Percentiles rank a stretch among this genome's conserved stretches.
phyloP scores from a whole-genome alignment of 179 eudicot genomes.

The Actinidia arguta region DNA sequence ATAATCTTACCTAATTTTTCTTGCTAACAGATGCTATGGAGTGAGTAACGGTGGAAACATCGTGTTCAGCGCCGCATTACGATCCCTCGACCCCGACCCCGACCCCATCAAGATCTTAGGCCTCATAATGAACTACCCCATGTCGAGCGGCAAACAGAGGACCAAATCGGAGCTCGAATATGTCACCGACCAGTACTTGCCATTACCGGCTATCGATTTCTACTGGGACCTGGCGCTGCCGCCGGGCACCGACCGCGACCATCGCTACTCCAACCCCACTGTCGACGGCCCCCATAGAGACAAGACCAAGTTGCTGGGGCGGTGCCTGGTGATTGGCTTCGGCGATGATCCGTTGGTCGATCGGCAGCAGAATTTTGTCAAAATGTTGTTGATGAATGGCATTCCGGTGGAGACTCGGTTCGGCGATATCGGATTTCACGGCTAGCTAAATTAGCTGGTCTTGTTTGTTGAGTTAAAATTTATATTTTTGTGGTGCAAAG shows the following conservation, averaged over 20 bases:
- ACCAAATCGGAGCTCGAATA: constrained; percentile 62
- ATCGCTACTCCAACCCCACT: constrained; percentile 70
- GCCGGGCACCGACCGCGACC: constrained; percentile 64
- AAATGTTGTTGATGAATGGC: constrained; percentile 62
- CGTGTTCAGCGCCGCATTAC: constrained; percentile 51
- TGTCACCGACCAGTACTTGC: constrained; percentile 54
- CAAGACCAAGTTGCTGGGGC: constrained; percentile 43
- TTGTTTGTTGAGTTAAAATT: no score
- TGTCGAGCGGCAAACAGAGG: constrained; percentile 57
- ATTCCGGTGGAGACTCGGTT: constrained; percentile 73
- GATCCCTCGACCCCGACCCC: constrained; percentile 39
- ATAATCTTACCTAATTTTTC: constrained; percentile 50
- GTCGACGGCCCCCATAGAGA: constrained; percentile 28
- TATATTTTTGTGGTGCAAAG: no score
- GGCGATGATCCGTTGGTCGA: constrained; percentile 79
- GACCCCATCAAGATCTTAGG: constrained; percentile 50
- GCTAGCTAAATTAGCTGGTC: not conserved
- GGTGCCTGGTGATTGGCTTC: constrained; percentile 74
- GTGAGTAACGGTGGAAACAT: constrained; percentile 64
- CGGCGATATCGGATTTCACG: constrained; percentile 75
- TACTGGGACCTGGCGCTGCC: constrained; percentile 85
- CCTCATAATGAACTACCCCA: constrained; percentile 64
- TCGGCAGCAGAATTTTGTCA: constrained; percentile 67
- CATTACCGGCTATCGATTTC: constrained; percentile 70
- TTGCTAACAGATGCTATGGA: constrained; percentile 40